phyloP scores from a whole-genome alignment of 192 early-diverging fungal species.

The Gamsiella multidivaricata region DNA sequence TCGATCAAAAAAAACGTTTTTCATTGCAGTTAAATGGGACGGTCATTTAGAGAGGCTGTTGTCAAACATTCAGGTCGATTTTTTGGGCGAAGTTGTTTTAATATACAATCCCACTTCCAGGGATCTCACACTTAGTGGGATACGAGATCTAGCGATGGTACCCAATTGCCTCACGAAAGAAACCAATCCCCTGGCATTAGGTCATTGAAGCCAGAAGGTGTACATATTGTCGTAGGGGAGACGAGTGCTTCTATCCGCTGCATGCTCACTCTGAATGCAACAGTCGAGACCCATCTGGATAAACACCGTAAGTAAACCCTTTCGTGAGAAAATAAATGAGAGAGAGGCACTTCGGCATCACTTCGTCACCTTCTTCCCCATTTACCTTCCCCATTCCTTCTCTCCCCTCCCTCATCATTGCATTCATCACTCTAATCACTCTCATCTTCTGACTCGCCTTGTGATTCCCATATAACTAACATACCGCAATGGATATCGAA shows the following conservation, averaged over 20 bases:
- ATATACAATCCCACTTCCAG: too few species aligned
- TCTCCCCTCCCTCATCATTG: background rate
- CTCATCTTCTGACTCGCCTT: background rate
- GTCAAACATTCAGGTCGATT: background rate
- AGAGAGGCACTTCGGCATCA: background rate
- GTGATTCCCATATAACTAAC: background rate
- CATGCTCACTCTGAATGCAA: background rate
- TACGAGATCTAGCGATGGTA: too few species aligned
- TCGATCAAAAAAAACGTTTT: background rate
- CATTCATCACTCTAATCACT: background rate
- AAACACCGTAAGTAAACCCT: conserved; percentile 12
- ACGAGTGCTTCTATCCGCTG: too few species aligned
- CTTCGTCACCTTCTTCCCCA: background rate
- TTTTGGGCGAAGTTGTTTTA: conserved; percentile 11
- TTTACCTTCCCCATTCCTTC: conserved; percentile 4
- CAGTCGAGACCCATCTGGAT: background rate
- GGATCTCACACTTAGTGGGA: too few species aligned
- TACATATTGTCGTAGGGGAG: too few species aligned
- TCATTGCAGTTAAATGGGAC: too few species aligned
- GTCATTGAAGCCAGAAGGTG: too few species aligned
- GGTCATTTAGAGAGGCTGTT: conserved; percentile 12
- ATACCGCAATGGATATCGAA: conserved; percentile 54
- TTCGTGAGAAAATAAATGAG: conserved; percentile 17
- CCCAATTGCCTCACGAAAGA: too few species aligned
- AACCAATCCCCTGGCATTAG: too few species aligned